Percentiles rank a stretch among this genome's conserved stretches.
Evolutionary conservation across 2,329 filamentous ascomycete species (phyloP).

Genomic region (Basipetospora chlamydospora): DNA sequence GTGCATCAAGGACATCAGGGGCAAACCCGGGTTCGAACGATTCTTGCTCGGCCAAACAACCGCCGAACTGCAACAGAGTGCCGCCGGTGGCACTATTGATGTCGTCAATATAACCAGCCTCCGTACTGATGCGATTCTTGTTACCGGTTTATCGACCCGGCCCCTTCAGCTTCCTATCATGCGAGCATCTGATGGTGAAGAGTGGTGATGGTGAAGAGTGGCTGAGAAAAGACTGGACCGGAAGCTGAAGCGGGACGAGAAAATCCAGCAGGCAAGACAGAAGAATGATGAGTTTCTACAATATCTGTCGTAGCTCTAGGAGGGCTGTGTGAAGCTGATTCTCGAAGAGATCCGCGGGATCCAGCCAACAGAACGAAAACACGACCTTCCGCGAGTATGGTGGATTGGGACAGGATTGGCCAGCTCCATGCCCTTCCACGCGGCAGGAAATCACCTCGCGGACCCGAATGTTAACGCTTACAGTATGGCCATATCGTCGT

Average conservation of each 20-base stretch:
- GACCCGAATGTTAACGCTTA: background rate
- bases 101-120: conserved; percentile 1
- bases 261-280: background rate
- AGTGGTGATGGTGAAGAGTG: too few species aligned
- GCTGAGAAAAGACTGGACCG: conserved; percentile 2
- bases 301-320: conserved; percentile 7
- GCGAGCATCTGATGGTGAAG: conserved; percentile 5
- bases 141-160: conserved; percentile 1
- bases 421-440: conserved; percentile 9
- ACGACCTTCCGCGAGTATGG: conserved; percentile 7
- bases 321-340: conserved; percentile 6
- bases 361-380: background rate
- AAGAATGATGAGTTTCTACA: conserved; percentile 5
- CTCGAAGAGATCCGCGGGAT: background rate
- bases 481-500: background rate
- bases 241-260: background rate
- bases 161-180: conserved; percentile 3
- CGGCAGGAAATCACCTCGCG: conserved; percentile 1
- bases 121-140: conserved; percentile 7
- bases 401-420: conserved; percentile 8
- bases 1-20: background rate
- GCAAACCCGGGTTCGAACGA: background rate
- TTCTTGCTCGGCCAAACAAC: background rate
- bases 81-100: background rate
- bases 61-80: background rate